A percentile compares a stretch with the other conserved stretches of the same genome.
These are phyloP conservation scores for Phyllosticta citrichinensis DNA, from an alignment of 2,329 filamentous ascomycete species.

Conservation along the genomic window DNA sequence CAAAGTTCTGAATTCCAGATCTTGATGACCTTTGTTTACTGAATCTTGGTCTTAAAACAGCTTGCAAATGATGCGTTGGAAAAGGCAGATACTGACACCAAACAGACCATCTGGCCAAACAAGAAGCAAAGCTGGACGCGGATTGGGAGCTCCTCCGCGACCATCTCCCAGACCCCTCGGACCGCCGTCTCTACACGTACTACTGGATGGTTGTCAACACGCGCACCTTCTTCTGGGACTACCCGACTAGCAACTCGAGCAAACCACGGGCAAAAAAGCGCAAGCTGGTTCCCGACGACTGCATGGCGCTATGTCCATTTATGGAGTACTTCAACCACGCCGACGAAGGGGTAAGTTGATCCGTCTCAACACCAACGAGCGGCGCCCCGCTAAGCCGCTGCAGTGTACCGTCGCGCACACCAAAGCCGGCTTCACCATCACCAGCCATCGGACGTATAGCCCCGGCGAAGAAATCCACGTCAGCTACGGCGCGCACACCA, in stretches of 20 bases:
- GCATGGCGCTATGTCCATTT: constrained; percentile 60
- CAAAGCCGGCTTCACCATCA: constrained; percentile 44
- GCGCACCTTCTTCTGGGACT: constrained; percentile 49
- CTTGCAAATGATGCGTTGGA: background rate
- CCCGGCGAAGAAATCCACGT: constrained; percentile 57
- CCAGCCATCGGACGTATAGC: constrained; percentile 41
- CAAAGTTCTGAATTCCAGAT: background rate
- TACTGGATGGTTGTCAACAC: constrained; percentile 53
- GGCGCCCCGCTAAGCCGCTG: background rate
- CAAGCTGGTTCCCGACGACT: constrained; percentile 41
- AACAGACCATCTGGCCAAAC: constrained; percentile 40
- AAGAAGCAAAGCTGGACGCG: constrained; percentile 41
- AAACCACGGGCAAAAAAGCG: constrained; percentile 32
- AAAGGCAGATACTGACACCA: background rate
- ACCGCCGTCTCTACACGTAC: constrained; percentile 36
- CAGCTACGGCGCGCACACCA: constrained; percentile 60
- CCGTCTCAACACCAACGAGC: background rate
- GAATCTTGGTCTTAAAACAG: background rate
- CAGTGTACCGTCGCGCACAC: constrained; percentile 46
- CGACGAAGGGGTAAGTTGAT: constrained; percentile 23
- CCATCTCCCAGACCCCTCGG: constrained; percentile 33
- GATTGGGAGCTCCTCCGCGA: constrained; percentile 40
- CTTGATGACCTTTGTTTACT: background rate
- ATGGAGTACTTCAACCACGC: constrained; percentile 61
- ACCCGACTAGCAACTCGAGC: constrained; percentile 27